Base-by-base conservation (phyloP, 768 basidiomycete genomes). In the Crepidotus variabilis region DNA sequence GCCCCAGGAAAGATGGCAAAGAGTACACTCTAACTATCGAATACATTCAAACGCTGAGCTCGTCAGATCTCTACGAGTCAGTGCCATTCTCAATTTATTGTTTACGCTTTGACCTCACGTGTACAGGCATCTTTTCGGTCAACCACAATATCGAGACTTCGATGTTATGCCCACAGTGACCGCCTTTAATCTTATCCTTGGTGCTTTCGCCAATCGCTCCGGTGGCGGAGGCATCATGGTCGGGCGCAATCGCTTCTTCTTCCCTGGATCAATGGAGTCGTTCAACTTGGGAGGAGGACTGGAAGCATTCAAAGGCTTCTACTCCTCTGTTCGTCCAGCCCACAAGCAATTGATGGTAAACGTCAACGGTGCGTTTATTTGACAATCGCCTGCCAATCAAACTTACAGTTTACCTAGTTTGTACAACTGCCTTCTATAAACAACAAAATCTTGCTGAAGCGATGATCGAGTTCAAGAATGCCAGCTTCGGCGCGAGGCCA, bases 161-260 rank as follows among this genome's bases (percentile, higher is more conserved):
- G 86, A 90, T 51, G 76, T 83, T 1, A 68, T 75, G 52, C 86
- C 87, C 0, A 60, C 83, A 14, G 71, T 89, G 4, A 77, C 87
- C 8, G 86, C 86, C 2, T 64, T 89, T 49, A 88, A 90, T 63
- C 70, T 90, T 21, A 73, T 89, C 51, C 69, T 88, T 5, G 79
- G 83, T 49, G 76, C 84, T 50, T 75, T 80, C 60, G 78, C 85
- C 13, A 76, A 78, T 61, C 71, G 78, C 32, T 71, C 76, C 1
- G 70, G 78, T 66, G 70, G 87, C 69, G 80, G 70, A n/a, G 86
- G 83, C 7, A 75, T 84, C n/a, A 78, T 83, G 64, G 83, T 88
- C 10, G 86, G 87, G 1, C 72, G 80, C 51, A 85, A 86, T 58
- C 78, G 83, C 11, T 88, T 83, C 67, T 90, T 89, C 71, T 87